Evolutionary conservation across 2,329 filamentous ascomycete species (phyloP).

Genomic region (Colletotrichum eleusines): DNA sequence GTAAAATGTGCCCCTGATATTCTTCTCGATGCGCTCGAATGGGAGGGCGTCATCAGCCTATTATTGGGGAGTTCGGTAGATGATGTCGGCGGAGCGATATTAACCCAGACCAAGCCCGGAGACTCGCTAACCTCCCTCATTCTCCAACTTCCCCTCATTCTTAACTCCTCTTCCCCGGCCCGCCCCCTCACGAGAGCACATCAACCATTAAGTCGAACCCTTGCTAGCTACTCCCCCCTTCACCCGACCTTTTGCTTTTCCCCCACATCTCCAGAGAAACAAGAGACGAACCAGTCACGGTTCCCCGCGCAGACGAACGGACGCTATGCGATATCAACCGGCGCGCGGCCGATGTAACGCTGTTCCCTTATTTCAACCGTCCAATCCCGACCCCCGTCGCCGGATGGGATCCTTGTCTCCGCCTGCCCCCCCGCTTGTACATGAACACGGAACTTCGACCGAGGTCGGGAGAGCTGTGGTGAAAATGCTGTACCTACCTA

Average conservation of each 20-base stretch:
- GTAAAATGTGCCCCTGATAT: conserved; percentile 17
- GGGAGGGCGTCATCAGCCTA: conserved; percentile 1
- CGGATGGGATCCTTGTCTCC: not conserved
- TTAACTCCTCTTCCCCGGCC: not conserved
- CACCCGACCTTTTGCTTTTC: no score
- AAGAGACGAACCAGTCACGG: conserved; percentile 6
- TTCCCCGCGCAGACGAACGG: not conserved
- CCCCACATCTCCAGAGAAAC: conserved; percentile 6
- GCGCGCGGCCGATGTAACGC: conserved; percentile 34
- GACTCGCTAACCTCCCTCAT: conserved; percentile 10
- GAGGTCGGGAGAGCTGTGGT: conserved; percentile 6
- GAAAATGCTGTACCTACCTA: not conserved
- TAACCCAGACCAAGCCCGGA: conserved; percentile 30
- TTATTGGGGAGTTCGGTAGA: conserved; percentile 28
- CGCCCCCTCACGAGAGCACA: not conserved
- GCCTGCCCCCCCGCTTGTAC: not conserved
- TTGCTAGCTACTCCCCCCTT: not conserved
- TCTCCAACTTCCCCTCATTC: conserved; percentile 40
- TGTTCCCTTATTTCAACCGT: not conserved
- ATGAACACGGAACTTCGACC: conserved; percentile 11
- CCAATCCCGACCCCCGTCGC: conserved; percentile 13
- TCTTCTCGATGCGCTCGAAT: conserved; percentile 40
- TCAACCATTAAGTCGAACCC: not conserved
- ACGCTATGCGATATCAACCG: conserved; percentile 21
- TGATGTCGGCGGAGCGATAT: conserved; percentile 27